Conservation (phyloP, 1,139 yeast genomes). For the Arxiozyma slooffiae region DNA sequence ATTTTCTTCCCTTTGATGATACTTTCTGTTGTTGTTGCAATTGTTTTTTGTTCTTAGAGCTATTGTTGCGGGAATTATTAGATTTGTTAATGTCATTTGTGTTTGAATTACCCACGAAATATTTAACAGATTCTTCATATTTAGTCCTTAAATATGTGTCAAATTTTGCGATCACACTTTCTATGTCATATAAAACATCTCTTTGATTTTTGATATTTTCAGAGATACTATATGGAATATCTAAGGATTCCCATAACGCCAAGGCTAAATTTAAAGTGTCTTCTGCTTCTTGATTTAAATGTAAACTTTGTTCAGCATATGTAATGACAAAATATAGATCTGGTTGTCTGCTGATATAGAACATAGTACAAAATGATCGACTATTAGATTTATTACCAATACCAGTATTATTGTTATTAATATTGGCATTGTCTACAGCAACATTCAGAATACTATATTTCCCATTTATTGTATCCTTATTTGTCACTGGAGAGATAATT, state of each 20-base stretch:
- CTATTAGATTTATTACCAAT: conserved; percentile 14
- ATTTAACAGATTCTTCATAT: conserved; percentile 23
- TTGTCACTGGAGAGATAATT: conserved; percentile 24
- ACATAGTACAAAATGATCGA: conserved; percentile 31
- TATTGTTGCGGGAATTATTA: conserved; percentile 6
- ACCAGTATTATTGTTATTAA: neutral
- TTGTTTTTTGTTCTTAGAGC: conserved; percentile 7
- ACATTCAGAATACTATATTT: conserved; percentile 30
- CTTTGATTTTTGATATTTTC: conserved; percentile 25
- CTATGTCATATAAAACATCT: conserved; percentile 21
- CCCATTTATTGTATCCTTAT: conserved; percentile 26
- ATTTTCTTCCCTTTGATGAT: conserved; percentile 31
- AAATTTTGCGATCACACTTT: conserved; percentile 24
- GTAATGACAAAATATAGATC: conserved; percentile 26
- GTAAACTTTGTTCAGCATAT: conserved; percentile 28
- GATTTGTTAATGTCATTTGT: conserved; percentile 3
- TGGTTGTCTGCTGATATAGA: conserved; percentile 24
- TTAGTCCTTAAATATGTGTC: conserved; percentile 29
- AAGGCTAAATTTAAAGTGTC: conserved; percentile 24
- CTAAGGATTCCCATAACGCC: conserved; percentile 25
- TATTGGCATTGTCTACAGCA: conserved; percentile 12
- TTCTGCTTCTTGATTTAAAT: conserved; percentile 30
- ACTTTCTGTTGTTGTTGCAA: conserved; percentile 1
- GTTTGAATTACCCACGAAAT: neutral
- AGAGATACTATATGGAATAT: conserved; percentile 21